Evolutionary conservation across 345 rosid species (phyloP).

Genomic region (Microcos paniculata): DNA sequence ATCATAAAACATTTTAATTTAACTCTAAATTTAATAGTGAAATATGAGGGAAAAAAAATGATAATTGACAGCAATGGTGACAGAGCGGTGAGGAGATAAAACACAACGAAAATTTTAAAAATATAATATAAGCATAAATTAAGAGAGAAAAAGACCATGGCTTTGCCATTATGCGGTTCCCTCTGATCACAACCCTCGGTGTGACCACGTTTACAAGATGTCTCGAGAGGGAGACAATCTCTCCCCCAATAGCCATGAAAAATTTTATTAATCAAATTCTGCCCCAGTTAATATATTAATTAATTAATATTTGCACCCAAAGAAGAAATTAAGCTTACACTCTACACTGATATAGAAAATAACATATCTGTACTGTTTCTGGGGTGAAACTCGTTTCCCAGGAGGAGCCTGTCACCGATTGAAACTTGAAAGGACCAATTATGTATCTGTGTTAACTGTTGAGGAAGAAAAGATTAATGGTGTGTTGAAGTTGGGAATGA

Average conservation of each 20-base stretch:
- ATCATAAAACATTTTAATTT: not conserved
- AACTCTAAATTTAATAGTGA: not conserved
- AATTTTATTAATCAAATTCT: not conserved
- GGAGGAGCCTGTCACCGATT: too few species aligned
- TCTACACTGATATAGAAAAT: too few species aligned
- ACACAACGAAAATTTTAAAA: too few species aligned
- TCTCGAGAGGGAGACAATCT: not conserved
- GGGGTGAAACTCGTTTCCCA: too few species aligned
- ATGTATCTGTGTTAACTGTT: too few species aligned
- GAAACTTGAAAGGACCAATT: too few species aligned
- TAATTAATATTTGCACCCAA: too few species aligned
- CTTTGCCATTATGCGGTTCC: conserved; percentile 17
- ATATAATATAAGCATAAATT: not conserved
- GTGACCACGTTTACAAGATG: not conserved
- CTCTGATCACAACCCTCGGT: not conserved
- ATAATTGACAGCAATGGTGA: not conserved
- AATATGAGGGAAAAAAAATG: not conserved
- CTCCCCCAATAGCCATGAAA: not conserved
- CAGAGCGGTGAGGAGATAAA: not conserved
- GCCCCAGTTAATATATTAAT: too few species aligned
- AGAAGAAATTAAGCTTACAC: too few species aligned
- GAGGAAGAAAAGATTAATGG: too few species aligned
- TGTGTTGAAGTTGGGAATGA: too few species aligned
- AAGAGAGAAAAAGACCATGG: not conserved
- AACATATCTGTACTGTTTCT: too few species aligned